phyloP scores from a whole-genome alignment of 345 rosid species.

The Boechera divaricarpa region DNA sequence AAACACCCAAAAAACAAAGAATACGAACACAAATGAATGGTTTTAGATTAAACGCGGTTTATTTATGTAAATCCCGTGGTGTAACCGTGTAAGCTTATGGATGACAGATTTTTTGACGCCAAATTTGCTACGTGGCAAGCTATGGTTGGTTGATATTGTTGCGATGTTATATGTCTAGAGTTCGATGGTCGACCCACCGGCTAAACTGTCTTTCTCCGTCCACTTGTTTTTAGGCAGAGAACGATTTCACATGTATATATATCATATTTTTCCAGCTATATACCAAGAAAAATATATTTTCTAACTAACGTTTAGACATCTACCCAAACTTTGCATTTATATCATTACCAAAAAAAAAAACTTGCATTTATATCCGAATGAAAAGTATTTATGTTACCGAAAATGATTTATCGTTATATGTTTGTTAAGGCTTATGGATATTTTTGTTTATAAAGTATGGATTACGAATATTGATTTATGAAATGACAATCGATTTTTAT shows the following conservation, averaged over 20 bases:
- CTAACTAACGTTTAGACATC: background rate
- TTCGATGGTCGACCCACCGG: slow-evolving; percentile 41
- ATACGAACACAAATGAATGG: slow-evolving; percentile 20
- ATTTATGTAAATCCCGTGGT: background rate
- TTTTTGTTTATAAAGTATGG: no score
- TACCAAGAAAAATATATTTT: background rate
- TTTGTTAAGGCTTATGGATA: background rate
- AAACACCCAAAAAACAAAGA: background rate
- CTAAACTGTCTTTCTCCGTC: slow-evolving; percentile 31
- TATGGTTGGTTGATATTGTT: slow-evolving; percentile 8
- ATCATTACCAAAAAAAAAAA: background rate
- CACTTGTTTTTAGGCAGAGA: slow-evolving; percentile 30
- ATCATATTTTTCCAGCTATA: background rate
- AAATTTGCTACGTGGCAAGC: slow-evolving; percentile 20
- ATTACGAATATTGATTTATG: background rate
- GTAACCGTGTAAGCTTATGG: background rate
- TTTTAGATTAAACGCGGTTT: slow-evolving; percentile 17
- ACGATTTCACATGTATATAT: background rate
- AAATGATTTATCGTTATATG: background rate
- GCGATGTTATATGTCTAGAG: slow-evolving; percentile 32
- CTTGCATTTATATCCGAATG: background rate
- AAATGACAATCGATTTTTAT: background rate
- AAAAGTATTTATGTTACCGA: background rate
- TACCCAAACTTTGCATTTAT: slow-evolving; percentile 25
- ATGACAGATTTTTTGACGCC: background rate